These are phyloP conservation scores for Pseudogymnoascus sp. DNA, from an alignment of 2,329 filamentous ascomycete species.

Conservation along the genomic window DNA sequence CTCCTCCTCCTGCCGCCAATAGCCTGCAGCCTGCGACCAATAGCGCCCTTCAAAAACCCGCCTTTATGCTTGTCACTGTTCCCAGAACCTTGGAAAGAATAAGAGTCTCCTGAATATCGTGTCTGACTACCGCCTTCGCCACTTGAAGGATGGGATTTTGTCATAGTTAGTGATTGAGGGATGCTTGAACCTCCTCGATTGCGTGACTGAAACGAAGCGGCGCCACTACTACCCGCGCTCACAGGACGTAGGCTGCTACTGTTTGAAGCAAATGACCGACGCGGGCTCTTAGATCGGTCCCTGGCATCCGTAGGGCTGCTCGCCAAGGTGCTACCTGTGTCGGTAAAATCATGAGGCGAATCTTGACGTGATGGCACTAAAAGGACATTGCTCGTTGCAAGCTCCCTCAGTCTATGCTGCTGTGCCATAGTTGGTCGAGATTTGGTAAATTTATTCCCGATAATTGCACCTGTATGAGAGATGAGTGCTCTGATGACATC, in stretches of 20 bases:
- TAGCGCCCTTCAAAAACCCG: slow-evolving; percentile 2
- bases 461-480: slow-evolving; percentile 90
- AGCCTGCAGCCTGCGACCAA: slow-evolving; percentile 7
- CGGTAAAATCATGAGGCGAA: slow-evolving; percentile 26
- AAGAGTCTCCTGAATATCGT: not conserved
- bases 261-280: slow-evolving; percentile 26
- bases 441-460: slow-evolving; percentile 92
- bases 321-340: slow-evolving; percentile 23
- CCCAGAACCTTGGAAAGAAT: not conserved
- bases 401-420: slow-evolving; percentile 70
- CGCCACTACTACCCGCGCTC: slow-evolving; percentile 25
- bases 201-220: slow-evolving; percentile 7
- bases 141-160: not conserved
- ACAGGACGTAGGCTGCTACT: slow-evolving; percentile 20
- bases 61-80: not conserved
- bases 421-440: slow-evolving; percentile 77
- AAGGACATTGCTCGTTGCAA: slow-evolving; percentile 57
- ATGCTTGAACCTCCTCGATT: not conserved
- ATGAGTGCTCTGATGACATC: slow-evolving; percentile 91
- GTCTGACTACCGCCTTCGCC: not conserved
- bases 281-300: slow-evolving; percentile 25
- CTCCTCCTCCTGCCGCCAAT: slow-evolving; percentile 9
- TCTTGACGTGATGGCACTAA: slow-evolving; percentile 26
- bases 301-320: slow-evolving; percentile 21
- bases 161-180: not conserved